These are phyloP conservation scores for Blastocystis sp. DNA, from an alignment of 352 stramenopile genomes.

Conservation along the genomic window DNA sequence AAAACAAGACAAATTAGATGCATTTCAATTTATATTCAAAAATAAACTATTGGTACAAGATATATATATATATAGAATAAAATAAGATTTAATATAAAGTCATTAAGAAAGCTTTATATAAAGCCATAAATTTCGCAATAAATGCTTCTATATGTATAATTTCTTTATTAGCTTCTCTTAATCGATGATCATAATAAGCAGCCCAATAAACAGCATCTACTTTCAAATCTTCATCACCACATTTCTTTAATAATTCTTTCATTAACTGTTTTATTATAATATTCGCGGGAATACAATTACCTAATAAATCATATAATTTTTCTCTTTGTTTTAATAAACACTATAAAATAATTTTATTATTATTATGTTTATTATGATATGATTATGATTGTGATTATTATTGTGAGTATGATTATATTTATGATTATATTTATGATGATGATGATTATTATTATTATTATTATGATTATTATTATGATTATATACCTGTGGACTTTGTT, in stretches of 20 bases:
- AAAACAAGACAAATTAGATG: too few species aligned
- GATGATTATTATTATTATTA: too few species aligned
- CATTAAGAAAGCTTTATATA: conserved; percentile 94
- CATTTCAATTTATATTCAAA: too few species aligned
- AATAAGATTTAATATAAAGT: too few species aligned
- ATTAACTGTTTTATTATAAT: conserved; percentile 75
- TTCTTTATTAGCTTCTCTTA: conserved; percentile 77
- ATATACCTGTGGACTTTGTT: conserved; percentile 75
- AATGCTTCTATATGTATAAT: conserved; percentile 99
- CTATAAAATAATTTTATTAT: conserved; percentile 44
- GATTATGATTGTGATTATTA: too few species aligned
- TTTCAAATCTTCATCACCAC: conserved; percentile 79
- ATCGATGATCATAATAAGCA: conserved; percentile 74
- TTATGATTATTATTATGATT: too few species aligned
- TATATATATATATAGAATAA: too few species aligned
- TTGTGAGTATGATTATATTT: too few species aligned
- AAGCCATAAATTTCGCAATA: conserved; percentile 90
- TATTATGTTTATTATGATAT: too few species aligned
- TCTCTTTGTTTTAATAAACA: conserved; percentile 73
- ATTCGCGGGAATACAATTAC: conserved; percentile 88
- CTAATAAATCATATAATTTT: conserved; percentile 91
- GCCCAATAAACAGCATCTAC: conserved; percentile 70
- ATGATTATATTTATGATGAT: too few species aligned
- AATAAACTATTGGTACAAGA: too few species aligned
- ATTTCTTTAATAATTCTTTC: conserved; percentile 64